Percentiles rank a stretch among this genome's conserved stretches.
Conservation (phyloP, 73 alveolate genomes). For the Paramecium caudatum region DNA sequence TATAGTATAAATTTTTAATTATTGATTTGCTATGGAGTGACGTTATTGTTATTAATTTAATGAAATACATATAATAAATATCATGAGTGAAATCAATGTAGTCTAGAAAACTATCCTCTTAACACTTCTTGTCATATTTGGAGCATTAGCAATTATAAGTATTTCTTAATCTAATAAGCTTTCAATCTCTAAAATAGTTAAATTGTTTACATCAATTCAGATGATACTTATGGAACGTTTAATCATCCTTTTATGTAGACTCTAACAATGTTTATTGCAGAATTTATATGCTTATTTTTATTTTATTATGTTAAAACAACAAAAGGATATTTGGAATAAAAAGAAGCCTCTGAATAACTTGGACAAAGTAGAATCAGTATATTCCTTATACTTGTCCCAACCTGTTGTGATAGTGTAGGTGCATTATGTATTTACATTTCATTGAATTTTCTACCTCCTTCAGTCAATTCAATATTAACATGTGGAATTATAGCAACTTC, state of each 20-base stretch:
- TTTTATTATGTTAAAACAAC: slow-evolving; percentile 48
- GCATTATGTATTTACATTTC: slow-evolving; percentile 33
- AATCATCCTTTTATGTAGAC: slow-evolving; percentile 74
- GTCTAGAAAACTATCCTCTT: neutral
- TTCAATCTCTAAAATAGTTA: slow-evolving; percentile 29
- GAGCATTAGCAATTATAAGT: slow-evolving; percentile 57
- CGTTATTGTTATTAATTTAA: too few relatives aligned
- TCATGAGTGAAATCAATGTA: neutral
- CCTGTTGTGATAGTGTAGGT: slow-evolving; percentile 44
- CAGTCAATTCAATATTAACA: slow-evolving; percentile 40
- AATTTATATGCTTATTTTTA: neutral
- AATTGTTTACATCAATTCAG: neutral
- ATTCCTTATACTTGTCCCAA: slow-evolving; percentile 1
- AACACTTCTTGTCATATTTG: neutral
- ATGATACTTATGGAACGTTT: slow-evolving; percentile 58
- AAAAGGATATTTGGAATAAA: neutral
- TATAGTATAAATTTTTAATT: slow-evolving; percentile 49
- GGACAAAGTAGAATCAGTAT: slow-evolving; percentile 7
- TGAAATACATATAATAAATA: too few relatives aligned
- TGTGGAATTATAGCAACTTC: slow-evolving; percentile 67
- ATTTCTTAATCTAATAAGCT: neutral
- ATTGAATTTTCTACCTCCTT: slow-evolving; percentile 49
- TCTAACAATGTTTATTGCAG: slow-evolving; percentile 69
- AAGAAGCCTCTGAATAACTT: neutral
- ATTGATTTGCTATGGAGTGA: too few relatives aligned